Base-by-base conservation (phyloP, 768 basidiomycete species). In the Boletellus sp. region DNA sequence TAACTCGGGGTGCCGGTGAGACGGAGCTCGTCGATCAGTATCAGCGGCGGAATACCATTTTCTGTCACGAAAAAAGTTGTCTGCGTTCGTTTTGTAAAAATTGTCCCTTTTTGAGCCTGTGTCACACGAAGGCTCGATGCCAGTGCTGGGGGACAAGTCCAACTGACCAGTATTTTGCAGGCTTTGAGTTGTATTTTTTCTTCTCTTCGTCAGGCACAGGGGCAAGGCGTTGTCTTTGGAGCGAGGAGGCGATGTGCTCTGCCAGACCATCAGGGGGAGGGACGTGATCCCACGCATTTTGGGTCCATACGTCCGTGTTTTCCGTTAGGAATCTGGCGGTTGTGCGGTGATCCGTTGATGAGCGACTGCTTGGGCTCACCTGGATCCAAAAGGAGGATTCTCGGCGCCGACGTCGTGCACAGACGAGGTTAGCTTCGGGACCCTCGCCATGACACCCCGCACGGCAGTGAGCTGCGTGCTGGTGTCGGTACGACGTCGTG, bases 251-350 rank as follows among this genome's bases (percentile, higher is more conserved):
- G 44, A 96, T 92, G 12, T 71, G 71, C n/a, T 85, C 81, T 35
- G 73, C 77, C 64, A 95, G 91, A 69, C 92, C 90, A 11, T 81
- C 75, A 16, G 90, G 89, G 5, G 85, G 85, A 28, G 85, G 83
- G 39, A 94, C 90, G 62, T 92, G 90, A 63, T 93, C 90, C 94
- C 90, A 94, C 1, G 90, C 91, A 60, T 93, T 93, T 53, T 91
- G 85, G 22, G 77, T 75, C 87, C 90, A 94, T 3, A 91, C 85
- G 56, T 90, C 80, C n/a, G 72, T 63, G 35, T 84, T 78, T 22
- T 83, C 73, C 39, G 78, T 84, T 34, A 91, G 75, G 63, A 87
- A 88, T 65, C 89, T 89, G 52, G 34, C 26, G 23, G 36, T 33
- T 35, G 26, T 56, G 22, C 6, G 3, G 11, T 15, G 19, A 39